Evolutionary conservation across 179 eudicot species (phyloP), one percentile per base, ranked within the genome.

Genomic region (Pouteria campechiana): DNA sequence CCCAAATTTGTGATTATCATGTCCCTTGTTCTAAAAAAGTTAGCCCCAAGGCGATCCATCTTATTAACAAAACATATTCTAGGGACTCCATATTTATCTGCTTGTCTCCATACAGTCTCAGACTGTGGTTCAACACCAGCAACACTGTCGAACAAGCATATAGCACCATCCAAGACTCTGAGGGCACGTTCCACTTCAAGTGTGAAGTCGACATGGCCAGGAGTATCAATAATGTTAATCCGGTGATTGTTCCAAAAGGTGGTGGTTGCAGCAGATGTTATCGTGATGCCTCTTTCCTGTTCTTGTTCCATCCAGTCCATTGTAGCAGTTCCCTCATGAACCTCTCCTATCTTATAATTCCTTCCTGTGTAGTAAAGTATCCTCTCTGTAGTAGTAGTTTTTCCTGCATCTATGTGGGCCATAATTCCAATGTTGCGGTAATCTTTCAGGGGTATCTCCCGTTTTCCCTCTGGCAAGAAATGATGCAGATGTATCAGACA

Each of bases 271-370:
- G 98, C 98, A 44, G 98, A 90, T 25, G 98, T 90, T 40, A 90
- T 90, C 16, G 98, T 90, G 39, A 90, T 90, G 36, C 98, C 98
- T 64, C 98, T 70, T 46, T 90, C 98, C 70, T 90, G 98, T 54
- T 90, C 98, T 75, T 86, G 98, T 50, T 86, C 98, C 98, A 90
- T 90, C 98, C 98, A 90, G 62, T 90, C 98, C 98, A 90, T 90
- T 29, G 98, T 90, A 32, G 98, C 98, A 19, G 98, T 90, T 54
- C 98, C 98, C 46, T 82, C 96, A 10, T 90, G 98, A 17, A 90
- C 98, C 49, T 90, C 98, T 27, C 98, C 98, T 24, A 90, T 90
- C 60, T 90, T 90, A 57, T 90, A 90, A 72, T 79, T 90, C 58
- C 82, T 76, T 51, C 98, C 98, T 3, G 98, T 90, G 64, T 90